A percentile compares a stretch with the other conserved stretches of the same genome.
Evolutionary conservation across 129 eudicot genomes (phyloP).

Genomic region (Chrysanthemum seticuspe): DNA sequence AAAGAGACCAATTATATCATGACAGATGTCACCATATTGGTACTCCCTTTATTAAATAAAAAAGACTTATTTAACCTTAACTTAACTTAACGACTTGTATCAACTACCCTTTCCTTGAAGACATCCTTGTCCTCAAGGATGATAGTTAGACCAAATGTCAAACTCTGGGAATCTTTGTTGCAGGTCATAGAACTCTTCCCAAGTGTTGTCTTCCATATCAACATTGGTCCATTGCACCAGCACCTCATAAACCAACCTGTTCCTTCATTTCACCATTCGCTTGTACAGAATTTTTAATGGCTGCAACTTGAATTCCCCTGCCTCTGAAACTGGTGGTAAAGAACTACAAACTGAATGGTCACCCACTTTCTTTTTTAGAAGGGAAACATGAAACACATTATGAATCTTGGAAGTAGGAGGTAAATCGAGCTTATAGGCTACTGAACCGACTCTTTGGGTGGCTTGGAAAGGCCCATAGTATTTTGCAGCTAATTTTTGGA

Average conservation of each 20-base stretch:
- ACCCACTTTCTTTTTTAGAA: not conserved
- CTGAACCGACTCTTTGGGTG: not conserved
- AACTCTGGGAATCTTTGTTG: not conserved
- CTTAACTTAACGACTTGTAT: not conserved
- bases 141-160: not conserved
- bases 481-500: not conserved
- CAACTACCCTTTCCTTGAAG: not conserved
- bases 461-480: not conserved
- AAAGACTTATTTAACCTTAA: too few species aligned
- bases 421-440: not conserved
- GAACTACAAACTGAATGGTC: not conserved
- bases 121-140: constrained; percentile 12
- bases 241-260: not conserved
- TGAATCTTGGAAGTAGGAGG: not conserved
- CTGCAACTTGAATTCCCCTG: not conserved
- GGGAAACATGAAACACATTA: not conserved
- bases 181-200: not conserved
- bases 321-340: not conserved
- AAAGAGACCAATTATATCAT: too few species aligned
- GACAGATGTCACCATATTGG: too few species aligned
- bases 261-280: not conserved
- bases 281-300: not conserved
- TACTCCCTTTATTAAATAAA: too few species aligned
- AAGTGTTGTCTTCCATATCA: not conserved
- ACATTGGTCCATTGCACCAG: not conserved